These are phyloP conservation scores for Paragyromitra xinjiangensis DNA, from an alignment of 495 filamentous ascomycete species.

Conservation along the genomic window DNA sequence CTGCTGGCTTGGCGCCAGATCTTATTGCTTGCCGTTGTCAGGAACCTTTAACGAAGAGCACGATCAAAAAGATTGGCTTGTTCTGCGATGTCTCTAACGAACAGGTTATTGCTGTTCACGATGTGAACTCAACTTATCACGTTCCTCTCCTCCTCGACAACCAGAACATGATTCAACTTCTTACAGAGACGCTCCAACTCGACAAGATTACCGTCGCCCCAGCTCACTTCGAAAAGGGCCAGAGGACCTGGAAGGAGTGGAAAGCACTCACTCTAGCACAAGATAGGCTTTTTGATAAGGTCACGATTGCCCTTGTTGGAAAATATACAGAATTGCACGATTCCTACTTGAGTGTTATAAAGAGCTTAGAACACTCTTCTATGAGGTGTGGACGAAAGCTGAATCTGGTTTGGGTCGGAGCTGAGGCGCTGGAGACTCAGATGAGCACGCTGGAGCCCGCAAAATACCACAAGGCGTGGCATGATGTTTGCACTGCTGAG, in stretches of 20 bases:
- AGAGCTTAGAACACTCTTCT: slow-evolving; percentile 86
- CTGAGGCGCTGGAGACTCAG: slow-evolving; percentile 77
- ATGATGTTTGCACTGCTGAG: slow-evolving; percentile 73
- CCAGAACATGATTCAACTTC: slow-evolving; percentile 73
- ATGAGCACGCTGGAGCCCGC: slow-evolving; percentile 68
- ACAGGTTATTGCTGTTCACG: slow-evolving; percentile 84
- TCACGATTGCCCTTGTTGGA: slow-evolving; percentile 87
- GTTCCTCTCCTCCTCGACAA: slow-evolving; percentile 87
- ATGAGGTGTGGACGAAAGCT: slow-evolving; percentile 87
- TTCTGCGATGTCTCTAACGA: slow-evolving; percentile 82
- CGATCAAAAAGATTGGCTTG: slow-evolving; percentile 85
- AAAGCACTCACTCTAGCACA: slow-evolving; percentile 70
- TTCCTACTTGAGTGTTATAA: slow-evolving; percentile 81
- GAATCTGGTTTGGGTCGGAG: slow-evolving; percentile 82
- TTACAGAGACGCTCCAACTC: slow-evolving; percentile 70
- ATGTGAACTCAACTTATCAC: slow-evolving; percentile 88
- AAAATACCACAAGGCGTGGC: slow-evolving; percentile 90
- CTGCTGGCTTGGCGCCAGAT: slow-evolving; percentile 83
- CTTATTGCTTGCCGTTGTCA: slow-evolving; percentile 94
- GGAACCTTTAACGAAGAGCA: slow-evolving; percentile 71
- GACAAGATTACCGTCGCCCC: slow-evolving; percentile 63
- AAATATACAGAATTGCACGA: slow-evolving; percentile 89
- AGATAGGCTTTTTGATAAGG: slow-evolving; percentile 69
- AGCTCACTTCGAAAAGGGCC: slow-evolving; percentile 66
- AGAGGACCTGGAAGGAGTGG: slow-evolving; percentile 78